These are phyloP conservation scores for Suillus fuscotomentosus DNA, from an alignment of 768 basidiomycete species.

Conservation along the genomic window DNA sequence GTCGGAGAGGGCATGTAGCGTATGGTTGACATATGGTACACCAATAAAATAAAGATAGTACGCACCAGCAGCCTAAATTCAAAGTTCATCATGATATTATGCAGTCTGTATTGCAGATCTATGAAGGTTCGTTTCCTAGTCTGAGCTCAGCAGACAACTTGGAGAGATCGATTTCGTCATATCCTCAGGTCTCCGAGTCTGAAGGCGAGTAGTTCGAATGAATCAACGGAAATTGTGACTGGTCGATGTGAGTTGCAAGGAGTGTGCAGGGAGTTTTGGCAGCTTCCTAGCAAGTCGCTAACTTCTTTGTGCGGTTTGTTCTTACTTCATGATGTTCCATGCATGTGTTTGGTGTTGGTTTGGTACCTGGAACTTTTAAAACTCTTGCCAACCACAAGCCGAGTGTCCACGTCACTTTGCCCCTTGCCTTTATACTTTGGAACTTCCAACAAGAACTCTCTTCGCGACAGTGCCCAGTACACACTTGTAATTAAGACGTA, in stretches of 20 bases:
- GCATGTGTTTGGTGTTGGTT: slow-evolving; percentile 23
- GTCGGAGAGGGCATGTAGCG: slow-evolving; percentile 6
- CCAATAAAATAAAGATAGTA: slow-evolving; percentile 36
- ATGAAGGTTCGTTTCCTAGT: slow-evolving; percentile 23
- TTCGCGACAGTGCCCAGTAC: slow-evolving; percentile 70
- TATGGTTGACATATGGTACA: slow-evolving; percentile 3
- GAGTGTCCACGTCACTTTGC: slow-evolving; percentile 71
- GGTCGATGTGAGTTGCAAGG: slow-evolving; percentile 18
- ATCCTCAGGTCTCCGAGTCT: slow-evolving; percentile 14
- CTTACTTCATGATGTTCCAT: no score
- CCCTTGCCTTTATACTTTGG: slow-evolving; percentile 52
- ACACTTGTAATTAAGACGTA: no score
- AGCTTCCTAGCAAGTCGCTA: no score
- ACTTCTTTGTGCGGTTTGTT: no score
- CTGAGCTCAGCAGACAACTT: slow-evolving; percentile 19
- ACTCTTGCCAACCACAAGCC: slow-evolving; percentile 63
- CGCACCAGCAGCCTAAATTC: slow-evolving; percentile 8
- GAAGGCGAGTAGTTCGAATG: slow-evolving; percentile 19
- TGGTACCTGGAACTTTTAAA: slow-evolving; percentile 93
- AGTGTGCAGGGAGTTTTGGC: slow-evolving; percentile 16
- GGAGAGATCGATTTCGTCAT: slow-evolving; percentile 25
- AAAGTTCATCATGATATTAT: slow-evolving; percentile 7
- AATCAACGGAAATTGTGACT: not conserved
- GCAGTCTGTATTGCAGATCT: slow-evolving; percentile 12
- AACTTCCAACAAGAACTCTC: slow-evolving; percentile 72